Conservation (phyloP, 208 protist genomes). For the Sergeia podlipaevii region DNA sequence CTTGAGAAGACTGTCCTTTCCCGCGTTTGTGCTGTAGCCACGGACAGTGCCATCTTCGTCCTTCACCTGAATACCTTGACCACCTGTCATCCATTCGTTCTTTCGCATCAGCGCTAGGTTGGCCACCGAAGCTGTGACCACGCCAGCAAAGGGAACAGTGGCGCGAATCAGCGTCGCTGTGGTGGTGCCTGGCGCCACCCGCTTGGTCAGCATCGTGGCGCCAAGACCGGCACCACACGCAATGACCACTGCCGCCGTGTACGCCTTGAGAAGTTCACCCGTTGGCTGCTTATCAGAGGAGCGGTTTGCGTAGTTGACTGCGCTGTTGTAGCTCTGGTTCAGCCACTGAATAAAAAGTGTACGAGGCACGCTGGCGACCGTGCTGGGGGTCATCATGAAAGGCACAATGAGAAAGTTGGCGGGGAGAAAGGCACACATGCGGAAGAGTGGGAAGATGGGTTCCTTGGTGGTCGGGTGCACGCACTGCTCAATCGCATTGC, state of each 20-base stretch:
- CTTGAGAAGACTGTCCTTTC: constrained; percentile 72
- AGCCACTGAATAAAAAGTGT: constrained; percentile 91
- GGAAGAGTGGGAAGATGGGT: constrained; percentile 81
- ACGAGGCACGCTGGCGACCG: constrained; percentile 50
- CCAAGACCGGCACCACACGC: constrained; percentile 55
- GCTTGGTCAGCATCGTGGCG: constrained; percentile 60
- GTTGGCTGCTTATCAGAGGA: constrained; percentile 85
- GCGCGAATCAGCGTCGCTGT: constrained; percentile 67
- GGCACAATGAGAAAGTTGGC: constrained; percentile 90
- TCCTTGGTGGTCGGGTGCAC: constrained; percentile 91
- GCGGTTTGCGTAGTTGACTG: constrained; percentile 94
- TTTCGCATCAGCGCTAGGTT: constrained; percentile 90
- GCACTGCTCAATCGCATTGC: constrained; percentile 76
- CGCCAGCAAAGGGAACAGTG: constrained; percentile 83
- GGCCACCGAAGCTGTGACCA: constrained; percentile 68
- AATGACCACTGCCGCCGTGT: constrained; percentile 69
- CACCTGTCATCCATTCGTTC: constrained; percentile 82
- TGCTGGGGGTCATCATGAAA: constrained; percentile 87
- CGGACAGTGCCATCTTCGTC: constrained; percentile 80
- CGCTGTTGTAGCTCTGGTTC: constrained; percentile 93
- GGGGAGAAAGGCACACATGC: constrained; percentile 92
- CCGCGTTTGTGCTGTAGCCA: constrained; percentile 71
- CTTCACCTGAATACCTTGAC: constrained; percentile 70
- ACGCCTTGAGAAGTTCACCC: constrained; percentile 75
- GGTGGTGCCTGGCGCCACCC: constrained; percentile 39